These are phyloP conservation scores for Leccinum holopus DNA, from an alignment of 1,284 basidiomycete genomes.

Conservation along the genomic window DNA sequence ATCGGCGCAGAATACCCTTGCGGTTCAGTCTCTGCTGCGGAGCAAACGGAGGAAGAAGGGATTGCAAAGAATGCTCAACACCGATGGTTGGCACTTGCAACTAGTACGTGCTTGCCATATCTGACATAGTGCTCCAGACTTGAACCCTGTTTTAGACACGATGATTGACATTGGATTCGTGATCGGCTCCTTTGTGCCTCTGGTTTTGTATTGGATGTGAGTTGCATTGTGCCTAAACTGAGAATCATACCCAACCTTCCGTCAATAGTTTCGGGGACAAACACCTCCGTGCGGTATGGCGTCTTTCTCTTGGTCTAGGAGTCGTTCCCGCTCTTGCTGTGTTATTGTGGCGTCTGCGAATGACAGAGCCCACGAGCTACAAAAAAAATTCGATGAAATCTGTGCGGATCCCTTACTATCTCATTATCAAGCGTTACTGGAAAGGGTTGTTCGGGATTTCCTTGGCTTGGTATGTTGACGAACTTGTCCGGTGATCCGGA, in stretches of 20 bases:
- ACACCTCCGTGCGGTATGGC: constrained; percentile 86
- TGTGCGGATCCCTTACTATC: constrained; percentile 70
- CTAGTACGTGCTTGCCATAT: constrained; percentile 51
- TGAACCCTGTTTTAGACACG: constrained; percentile 45
- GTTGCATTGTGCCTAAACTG: constrained; percentile 24
- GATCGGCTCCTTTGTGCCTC: constrained; percentile 77
- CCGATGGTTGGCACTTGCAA: constrained; percentile 83
- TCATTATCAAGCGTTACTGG: constrained; percentile 85
- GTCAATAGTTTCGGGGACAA: constrained; percentile 64
- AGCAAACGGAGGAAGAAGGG: constrained; percentile 82
- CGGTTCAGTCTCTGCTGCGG: constrained; percentile 88
- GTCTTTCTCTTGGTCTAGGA: constrained; percentile 87
- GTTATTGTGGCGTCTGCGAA: constrained; percentile 83
- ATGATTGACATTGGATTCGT: constrained; percentile 94
- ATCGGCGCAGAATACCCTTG: constrained; percentile 91
- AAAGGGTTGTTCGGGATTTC: constrained; percentile 66
- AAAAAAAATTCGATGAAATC: constrained; percentile 76
- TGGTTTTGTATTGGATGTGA: constrained; percentile 84
- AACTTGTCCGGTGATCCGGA: background rate
- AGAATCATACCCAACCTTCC: background rate
- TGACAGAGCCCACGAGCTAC: constrained; percentile 77
- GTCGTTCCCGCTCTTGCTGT: constrained; percentile 78
- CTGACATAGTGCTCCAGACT: constrained; percentile 1
- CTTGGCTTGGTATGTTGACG: constrained; percentile 59
- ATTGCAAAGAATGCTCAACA: constrained; percentile 81